A percentile compares a stretch with the other conserved stretches of the same genome.
These are phyloP conservation scores for Trichosanthes truncata DNA, from an alignment of 306 rosid species.

Conservation along the genomic window DNA sequence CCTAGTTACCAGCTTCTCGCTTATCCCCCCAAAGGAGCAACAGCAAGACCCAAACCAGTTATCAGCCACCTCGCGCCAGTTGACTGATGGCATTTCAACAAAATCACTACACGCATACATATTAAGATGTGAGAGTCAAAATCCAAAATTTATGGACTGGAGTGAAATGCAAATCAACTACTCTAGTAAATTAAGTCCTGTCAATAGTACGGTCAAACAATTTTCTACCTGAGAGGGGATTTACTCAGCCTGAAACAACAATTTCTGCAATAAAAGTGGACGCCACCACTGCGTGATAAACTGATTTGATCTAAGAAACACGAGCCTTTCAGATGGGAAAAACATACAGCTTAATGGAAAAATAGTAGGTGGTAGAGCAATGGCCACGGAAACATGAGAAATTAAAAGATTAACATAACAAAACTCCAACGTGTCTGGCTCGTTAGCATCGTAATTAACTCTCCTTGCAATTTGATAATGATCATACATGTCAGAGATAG, in stretches of 20 bases:
- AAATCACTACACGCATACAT: constrained; percentile 39
- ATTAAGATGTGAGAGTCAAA: background rate
- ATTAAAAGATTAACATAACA: background rate
- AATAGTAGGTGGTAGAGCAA: background rate
- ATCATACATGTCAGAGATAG: background rate
- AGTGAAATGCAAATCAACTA: background rate
- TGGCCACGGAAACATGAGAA: background rate
- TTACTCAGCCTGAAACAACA: constrained; percentile 55
- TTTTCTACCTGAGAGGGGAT: constrained; percentile 46
- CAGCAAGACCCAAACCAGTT: constrained; percentile 93
- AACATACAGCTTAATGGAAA: background rate
- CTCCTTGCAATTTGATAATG: background rate
- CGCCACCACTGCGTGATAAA: constrained; percentile 42
- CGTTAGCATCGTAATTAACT: background rate
- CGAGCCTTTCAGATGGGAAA: background rate
- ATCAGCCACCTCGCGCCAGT: constrained; percentile 96
- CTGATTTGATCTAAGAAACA: constrained; percentile 35
- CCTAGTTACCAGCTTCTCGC: constrained; percentile 74
- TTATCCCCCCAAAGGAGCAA: constrained; percentile 82
- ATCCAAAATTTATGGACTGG: background rate
- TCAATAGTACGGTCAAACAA: background rate
- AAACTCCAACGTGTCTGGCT: background rate
- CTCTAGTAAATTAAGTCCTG: background rate
- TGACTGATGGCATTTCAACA: constrained; percentile 85
- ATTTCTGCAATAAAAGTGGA: constrained; percentile 57